These are phyloP conservation scores for Ilex paraguariensis DNA, from an alignment of 305 asterid species.

Conservation along the genomic window DNA sequence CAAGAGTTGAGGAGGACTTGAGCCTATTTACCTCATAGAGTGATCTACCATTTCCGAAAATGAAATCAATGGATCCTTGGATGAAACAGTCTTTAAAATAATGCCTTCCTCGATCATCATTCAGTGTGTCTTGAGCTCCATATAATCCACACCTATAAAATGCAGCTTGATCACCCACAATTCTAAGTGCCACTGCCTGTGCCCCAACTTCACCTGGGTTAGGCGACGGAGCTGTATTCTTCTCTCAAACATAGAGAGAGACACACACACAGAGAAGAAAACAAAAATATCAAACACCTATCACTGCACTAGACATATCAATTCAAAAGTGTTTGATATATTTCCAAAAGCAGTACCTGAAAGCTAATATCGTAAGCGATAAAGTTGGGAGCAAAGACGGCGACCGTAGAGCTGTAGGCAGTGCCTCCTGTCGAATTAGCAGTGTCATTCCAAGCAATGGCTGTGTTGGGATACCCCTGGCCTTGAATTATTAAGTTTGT, in stretches of 20 bases:
- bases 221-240: slow-evolving; percentile 82
- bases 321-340: too few species aligned
- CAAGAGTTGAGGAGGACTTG: not conserved
- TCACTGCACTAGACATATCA: too few species aligned
- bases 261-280: not conserved
- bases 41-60: slow-evolving; percentile 72
- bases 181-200: slow-evolving; percentile 66
- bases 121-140: slow-evolving; percentile 78
- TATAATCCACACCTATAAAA: slow-evolving; percentile 80
- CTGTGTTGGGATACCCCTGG: slow-evolving; percentile 60
- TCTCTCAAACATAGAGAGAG: not conserved
- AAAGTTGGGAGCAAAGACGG: slow-evolving; percentile 48
- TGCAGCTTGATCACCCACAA: slow-evolving; percentile 62
- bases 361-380: slow-evolving; percentile 78
- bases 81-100: slow-evolving; percentile 71
- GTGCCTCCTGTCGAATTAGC: slow-evolving; percentile 78
- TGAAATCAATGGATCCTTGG: slow-evolving; percentile 89
- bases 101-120: slow-evolving; percentile 74
- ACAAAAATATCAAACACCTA: not conserved
- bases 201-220: slow-evolving; percentile 59
- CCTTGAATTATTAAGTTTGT: slow-evolving; percentile 70
- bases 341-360: slow-evolving; percentile 33
- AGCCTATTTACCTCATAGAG: slow-evolving; percentile 47
- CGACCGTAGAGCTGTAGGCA: slow-evolving; percentile 44
- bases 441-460: slow-evolving; percentile 79